These are phyloP conservation scores for Penicillium griseofulvum DNA, from an alignment of 2,329 filamentous ascomycete species.

Conservation along the genomic window DNA sequence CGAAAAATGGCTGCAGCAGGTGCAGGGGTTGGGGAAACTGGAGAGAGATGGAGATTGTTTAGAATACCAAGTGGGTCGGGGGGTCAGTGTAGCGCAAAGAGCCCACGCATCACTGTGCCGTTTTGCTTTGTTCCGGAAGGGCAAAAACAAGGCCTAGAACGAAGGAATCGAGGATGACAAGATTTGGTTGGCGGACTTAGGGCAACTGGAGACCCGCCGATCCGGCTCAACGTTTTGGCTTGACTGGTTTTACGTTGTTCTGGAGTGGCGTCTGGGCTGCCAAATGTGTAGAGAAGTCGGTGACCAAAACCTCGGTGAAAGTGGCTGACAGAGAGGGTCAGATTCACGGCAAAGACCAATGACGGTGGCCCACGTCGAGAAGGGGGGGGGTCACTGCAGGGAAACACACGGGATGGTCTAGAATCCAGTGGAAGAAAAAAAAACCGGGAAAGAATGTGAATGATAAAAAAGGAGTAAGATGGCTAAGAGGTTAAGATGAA, in stretches of 20 bases:
- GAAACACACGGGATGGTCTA: conserved; percentile 17
- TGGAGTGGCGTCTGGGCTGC: conserved; percentile 16
- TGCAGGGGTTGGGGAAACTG: conserved; percentile 12
- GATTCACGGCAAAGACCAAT: conserved; percentile 27
- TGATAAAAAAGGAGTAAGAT: background rate
- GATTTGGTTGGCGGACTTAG: conserved; percentile 23
- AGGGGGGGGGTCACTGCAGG: conserved; percentile 20
- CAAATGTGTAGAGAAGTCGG: conserved; percentile 24
- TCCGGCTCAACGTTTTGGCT: conserved; percentile 28
- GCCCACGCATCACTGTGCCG: conserved; percentile 10
- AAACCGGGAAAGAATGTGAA: background rate
- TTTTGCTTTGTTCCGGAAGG: conserved; percentile 21
- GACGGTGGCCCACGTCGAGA: conserved; percentile 31
- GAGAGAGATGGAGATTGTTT: conserved; percentile 13
- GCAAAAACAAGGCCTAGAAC: conserved; percentile 27
- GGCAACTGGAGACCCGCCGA: conserved; percentile 21
- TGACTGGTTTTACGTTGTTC: conserved; percentile 16
- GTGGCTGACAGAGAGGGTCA: conserved; percentile 26
- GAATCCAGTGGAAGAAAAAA: conserved; percentile 3
- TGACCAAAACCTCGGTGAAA: conserved; percentile 25
- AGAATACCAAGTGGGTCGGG: conserved; percentile 9
- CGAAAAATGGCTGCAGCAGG: conserved; percentile 5
- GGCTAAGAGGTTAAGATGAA: background rate
- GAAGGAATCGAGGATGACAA: conserved; percentile 2
- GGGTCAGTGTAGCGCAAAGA: conserved; percentile 10